Conservation (phyloP, 2,329 filamentous ascomycete genomes). For the Aspergillus carbonarius region DNA sequence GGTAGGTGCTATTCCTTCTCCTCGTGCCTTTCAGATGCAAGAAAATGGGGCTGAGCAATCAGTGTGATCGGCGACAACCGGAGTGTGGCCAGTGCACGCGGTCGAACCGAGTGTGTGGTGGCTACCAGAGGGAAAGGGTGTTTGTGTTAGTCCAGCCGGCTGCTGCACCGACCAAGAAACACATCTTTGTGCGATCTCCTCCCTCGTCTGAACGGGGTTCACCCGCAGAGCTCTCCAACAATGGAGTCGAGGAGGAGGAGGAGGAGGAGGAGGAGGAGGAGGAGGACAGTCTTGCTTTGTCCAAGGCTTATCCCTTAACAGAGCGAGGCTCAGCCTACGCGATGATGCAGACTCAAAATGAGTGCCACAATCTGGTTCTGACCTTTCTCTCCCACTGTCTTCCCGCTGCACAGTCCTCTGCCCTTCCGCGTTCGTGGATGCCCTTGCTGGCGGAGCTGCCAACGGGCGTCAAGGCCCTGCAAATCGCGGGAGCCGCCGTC, state of each 20-base stretch:
- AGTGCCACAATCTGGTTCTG: constrained; percentile 30
- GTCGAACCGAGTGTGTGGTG: constrained; percentile 30
- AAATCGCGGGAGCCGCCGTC: constrained; percentile 11
- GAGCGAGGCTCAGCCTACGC: neutral
- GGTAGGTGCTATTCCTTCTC: neutral
- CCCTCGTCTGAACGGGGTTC: neutral
- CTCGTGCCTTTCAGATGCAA: neutral
- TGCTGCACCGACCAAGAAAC: constrained; percentile 11
- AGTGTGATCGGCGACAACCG: constrained; percentile 33
- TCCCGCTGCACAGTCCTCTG: constrained; percentile 8
- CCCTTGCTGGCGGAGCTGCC: constrained; percentile 25
- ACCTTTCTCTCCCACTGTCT: constrained; percentile 27
- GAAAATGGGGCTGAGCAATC: neutral
- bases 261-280: too few species aligned
- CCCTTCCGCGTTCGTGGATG: constrained; percentile 26
- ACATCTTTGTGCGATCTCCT: neutral
- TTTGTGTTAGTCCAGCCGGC: constrained; percentile 29
- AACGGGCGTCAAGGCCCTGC: constrained; percentile 26
- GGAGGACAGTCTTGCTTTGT: neutral
- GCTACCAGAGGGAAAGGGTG: constrained; percentile 28
- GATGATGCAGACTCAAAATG: constrained; percentile 7
- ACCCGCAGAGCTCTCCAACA: neutral
- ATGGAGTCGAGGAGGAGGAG: neutral
- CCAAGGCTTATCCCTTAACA: neutral
- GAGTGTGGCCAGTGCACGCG: constrained; percentile 30